phyloP scores from a whole-genome alignment of 2,329 filamentous ascomycete species.

The Aspergillus chevalieri region DNA sequence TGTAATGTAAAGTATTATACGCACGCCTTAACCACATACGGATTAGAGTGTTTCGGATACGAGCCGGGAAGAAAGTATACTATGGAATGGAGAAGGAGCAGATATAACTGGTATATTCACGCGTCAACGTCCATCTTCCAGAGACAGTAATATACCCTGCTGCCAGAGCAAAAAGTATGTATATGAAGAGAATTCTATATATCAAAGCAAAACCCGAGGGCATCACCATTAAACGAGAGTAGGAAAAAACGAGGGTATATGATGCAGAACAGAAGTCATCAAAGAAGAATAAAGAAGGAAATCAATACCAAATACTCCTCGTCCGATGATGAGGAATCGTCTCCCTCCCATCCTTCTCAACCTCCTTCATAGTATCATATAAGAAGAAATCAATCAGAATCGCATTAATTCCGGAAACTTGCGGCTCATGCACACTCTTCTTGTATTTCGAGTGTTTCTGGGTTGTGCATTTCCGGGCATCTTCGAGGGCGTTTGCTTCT shows the following conservation, averaged over 20 bases:
- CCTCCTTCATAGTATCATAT: slow-evolving; percentile 87
- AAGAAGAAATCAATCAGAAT: slow-evolving; percentile 96
- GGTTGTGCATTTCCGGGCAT: slow-evolving; percentile 8
- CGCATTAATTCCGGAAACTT: slow-evolving; percentile 58
- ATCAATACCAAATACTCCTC: slow-evolving; percentile 86
- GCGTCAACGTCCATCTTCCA: background rate
- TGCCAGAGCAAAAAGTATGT: background rate
- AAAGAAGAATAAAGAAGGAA: background rate
- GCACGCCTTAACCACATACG: too few species aligned
- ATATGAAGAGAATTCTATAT: background rate
- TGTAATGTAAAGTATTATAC: too few species aligned
- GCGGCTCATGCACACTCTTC: slow-evolving; percentile 5
- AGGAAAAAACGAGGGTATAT: background rate
- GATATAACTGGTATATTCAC: background rate
- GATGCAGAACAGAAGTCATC: slow-evolving; percentile 1
- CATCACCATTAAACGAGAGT: background rate
- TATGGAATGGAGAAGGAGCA: background rate
- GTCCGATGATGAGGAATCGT: slow-evolving; percentile 77
- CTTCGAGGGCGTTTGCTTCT: slow-evolving; percentile 6
- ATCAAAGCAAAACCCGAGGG: background rate
- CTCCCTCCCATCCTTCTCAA: slow-evolving; percentile 56
- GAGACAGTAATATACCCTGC: background rate
- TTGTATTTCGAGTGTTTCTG: slow-evolving; percentile 14
- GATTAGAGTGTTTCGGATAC: too few species aligned
- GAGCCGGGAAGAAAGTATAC: too few species aligned